These are phyloP conservation scores for Circinella minor DNA, from an alignment of 371 early-diverging fungal species.

Conservation along the genomic window DNA sequence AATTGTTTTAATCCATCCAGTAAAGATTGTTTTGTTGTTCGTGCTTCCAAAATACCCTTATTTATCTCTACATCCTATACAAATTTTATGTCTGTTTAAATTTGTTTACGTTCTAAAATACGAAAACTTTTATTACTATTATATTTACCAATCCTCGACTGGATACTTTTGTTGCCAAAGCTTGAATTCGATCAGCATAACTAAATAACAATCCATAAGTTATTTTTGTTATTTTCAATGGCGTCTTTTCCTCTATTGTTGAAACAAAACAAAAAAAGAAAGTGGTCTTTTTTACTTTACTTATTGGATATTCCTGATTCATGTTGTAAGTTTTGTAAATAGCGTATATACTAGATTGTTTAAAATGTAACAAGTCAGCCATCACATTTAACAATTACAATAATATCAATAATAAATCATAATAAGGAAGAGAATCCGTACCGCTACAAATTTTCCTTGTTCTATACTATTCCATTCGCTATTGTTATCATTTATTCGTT, in stretches of 20 bases:
- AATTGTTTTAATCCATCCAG: constrained; percentile 29
- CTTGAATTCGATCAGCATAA: not conserved
- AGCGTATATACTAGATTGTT: not conserved
- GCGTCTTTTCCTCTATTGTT: too few relatives aligned
- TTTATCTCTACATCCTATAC: constrained; percentile 15
- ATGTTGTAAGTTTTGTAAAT: constrained; percentile 7
- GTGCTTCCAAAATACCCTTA: constrained; percentile 34
- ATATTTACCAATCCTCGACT: constrained; percentile 2
- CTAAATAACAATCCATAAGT: not conserved
- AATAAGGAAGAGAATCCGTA: not conserved
- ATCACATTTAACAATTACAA: too few relatives aligned
- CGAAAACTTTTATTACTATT: too few relatives aligned
- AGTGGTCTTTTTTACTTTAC: not conserved
- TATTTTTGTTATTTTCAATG: too few relatives aligned
- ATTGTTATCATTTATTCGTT: constrained; percentile 1
- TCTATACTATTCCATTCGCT: constrained; percentile 34
- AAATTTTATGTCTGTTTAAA: too few relatives aligned
- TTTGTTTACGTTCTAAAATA: too few relatives aligned
- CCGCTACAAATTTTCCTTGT: constrained; percentile 41
- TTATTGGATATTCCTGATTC: constrained; percentile 1
- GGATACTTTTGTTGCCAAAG: constrained; percentile 2
- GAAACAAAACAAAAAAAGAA: too few relatives aligned
- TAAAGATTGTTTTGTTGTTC: constrained; percentile 33
- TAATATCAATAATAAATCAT: too few relatives aligned
- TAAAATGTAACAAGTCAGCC: not conserved